phyloP scores from a whole-genome alignment of 2,329 filamentous ascomycete species.

The Paracamarosporium sp. region DNA sequence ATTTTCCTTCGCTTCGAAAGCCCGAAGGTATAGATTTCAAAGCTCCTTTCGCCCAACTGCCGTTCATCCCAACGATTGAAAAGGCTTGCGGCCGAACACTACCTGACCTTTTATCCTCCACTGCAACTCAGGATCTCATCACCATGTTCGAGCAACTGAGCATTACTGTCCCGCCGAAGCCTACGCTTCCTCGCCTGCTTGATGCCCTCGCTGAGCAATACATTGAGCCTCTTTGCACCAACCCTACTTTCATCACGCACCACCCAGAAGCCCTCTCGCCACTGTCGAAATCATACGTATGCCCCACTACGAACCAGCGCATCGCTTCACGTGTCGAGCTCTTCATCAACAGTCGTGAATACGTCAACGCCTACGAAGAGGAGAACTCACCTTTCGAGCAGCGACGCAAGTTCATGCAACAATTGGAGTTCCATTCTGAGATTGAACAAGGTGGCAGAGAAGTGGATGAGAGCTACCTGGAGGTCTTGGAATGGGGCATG shows the following conservation, averaged over 20 bases:
- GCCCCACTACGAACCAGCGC: conserved; percentile 69
- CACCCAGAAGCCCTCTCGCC: conserved; percentile 92
- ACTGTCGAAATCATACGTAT: conserved; percentile 83
- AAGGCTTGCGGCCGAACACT: conserved; percentile 68
- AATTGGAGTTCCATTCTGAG: conserved; percentile 50
- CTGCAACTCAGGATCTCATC: conserved; percentile 66
- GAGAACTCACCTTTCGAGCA: conserved; percentile 93
- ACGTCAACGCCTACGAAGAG: conserved; percentile 98
- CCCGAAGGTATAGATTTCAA: conserved; percentile 64
- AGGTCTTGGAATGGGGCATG: conserved; percentile 84
- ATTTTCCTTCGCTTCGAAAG: conserved; percentile 40
- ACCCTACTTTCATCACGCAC: conserved; percentile 84
- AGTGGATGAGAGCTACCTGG: conserved; percentile 82
- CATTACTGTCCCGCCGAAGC: conserved; percentile 58
- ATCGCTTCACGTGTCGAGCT: conserved; percentile 85
- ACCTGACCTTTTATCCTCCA: conserved; percentile 58
- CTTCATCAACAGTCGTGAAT: conserved; percentile 79
- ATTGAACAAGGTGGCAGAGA: conserved; percentile 52
- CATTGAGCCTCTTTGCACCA: conserved; percentile 76
- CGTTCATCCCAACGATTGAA: conserved; percentile 85
- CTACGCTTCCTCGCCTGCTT: conserved; percentile 73
- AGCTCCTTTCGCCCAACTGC: conserved; percentile 67
- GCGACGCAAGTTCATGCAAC: conserved; percentile 77
- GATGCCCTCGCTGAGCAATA: conserved; percentile 79
- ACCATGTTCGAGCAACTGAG: conserved; percentile 60